Percentiles rank a stretch among this genome's conserved stretches.
Evolutionary conservation across 805 yeast species (phyloP).

Genomic region (Citeromyces matritensis): DNA sequence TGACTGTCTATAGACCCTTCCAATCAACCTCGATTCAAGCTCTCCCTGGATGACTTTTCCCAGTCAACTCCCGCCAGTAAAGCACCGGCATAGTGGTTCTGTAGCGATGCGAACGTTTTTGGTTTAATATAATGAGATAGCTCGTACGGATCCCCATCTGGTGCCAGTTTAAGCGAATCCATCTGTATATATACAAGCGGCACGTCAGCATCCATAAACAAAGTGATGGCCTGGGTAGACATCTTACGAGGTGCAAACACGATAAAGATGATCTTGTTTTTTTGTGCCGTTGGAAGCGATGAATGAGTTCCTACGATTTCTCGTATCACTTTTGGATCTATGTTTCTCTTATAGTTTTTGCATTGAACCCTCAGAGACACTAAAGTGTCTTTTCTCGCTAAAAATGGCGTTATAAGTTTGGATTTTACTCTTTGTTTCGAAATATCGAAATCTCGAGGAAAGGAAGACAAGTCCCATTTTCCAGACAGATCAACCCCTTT

Average conservation of each 20-base stretch:
- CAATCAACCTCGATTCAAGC: too few relatives aligned
- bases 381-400: slow-evolving; percentile 6
- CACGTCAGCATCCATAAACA: slow-evolving; percentile 25
- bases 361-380: slow-evolving; percentile 37
- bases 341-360: slow-evolving; percentile 26
- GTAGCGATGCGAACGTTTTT: slow-evolving; percentile 15
- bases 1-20: too few relatives aligned
- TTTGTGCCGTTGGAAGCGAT: slow-evolving; percentile 12
- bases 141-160: slow-evolving; percentile 13
- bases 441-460: slow-evolving; percentile 5
- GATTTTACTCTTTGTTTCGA: not conserved
- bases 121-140: slow-evolving; percentile 23
- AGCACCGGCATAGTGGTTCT: slow-evolving; percentile 20
- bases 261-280: slow-evolving; percentile 17
- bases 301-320: slow-evolving; percentile 38
- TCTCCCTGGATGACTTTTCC: too few relatives aligned
- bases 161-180: slow-evolving; percentile 13
- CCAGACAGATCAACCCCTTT: slow-evolving; percentile 43
- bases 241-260: slow-evolving; percentile 29
- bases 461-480: slow-evolving; percentile 24
- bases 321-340: slow-evolving; percentile 30
- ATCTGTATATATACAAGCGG: slow-evolving; percentile 30
- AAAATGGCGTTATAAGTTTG: slow-evolving; percentile 9
- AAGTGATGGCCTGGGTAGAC: slow-evolving; percentile 28
- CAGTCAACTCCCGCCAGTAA: slow-evolving; percentile 20